Conservation (phyloP, 148 eudicot species). For the Rhododendron simsii region DNA sequence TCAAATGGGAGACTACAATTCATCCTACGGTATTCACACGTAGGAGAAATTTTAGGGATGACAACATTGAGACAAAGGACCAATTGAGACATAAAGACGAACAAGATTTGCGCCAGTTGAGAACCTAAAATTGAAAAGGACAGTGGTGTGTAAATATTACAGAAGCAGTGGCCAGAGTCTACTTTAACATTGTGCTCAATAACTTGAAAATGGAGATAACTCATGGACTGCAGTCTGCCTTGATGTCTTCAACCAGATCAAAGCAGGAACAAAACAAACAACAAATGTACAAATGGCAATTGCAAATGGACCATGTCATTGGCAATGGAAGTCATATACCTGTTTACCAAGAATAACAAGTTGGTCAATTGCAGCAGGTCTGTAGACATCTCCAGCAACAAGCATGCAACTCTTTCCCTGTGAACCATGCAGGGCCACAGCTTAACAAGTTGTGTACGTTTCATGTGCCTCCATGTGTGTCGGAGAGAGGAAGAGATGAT, state of each 20-base stretch:
- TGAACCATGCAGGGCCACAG: not conserved
- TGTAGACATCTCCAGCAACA: conserved; percentile 95
- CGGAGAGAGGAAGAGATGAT: conserved; percentile 1
- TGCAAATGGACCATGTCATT: not conserved
- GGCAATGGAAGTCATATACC: conserved; percentile 32
- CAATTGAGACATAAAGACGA: not conserved
- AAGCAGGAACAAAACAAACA: not conserved
- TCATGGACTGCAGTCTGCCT: not conserved
- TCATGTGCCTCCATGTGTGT: not conserved
- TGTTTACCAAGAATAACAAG: conserved; percentile 84
- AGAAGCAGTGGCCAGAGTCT: conserved; percentile 2
- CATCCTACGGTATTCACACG: not conserved
- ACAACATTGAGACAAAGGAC: not conserved
- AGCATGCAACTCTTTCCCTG: conserved; percentile 99
- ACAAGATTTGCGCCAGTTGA: not conserved
- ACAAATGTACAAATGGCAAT: not conserved
- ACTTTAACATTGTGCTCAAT: not conserved
- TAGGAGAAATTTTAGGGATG: not conserved
- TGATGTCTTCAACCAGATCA: not conserved
- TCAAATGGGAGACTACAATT: not conserved
- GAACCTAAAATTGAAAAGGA: conserved; percentile 2
- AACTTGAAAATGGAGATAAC: not conserved
- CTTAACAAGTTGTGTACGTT: not conserved
- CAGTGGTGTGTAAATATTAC: not conserved
- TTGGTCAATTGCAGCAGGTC: conserved; percentile 99